Percentiles rank a stretch among this genome's conserved stretches.
Conservation (phyloP, 179 eudicot species). For the Amaranthus tricolor region DNA sequence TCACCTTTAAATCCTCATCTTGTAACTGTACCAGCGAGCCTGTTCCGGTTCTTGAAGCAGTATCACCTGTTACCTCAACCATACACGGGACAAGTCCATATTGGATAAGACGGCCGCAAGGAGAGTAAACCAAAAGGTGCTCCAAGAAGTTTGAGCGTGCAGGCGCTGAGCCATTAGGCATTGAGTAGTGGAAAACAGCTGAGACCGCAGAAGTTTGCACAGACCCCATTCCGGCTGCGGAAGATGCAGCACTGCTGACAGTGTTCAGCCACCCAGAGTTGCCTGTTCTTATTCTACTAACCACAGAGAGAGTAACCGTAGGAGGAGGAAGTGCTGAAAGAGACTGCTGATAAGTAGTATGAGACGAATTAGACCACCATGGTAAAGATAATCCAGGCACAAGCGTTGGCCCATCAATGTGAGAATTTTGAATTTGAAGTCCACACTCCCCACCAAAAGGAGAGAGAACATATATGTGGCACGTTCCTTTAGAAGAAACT, state of each 20-base stretch:
- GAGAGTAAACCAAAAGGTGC: constrained; percentile 83
- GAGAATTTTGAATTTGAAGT: constrained; percentile 56
- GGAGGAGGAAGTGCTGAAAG: constrained; percentile 65
- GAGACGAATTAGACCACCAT: constrained; percentile 86
- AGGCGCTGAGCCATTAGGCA: constrained; percentile 34
- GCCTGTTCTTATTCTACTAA: constrained; percentile 78
- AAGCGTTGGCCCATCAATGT: constrained; percentile 56
- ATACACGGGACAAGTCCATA: constrained; percentile 73
- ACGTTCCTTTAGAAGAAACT: constrained; percentile 87
- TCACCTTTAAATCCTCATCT: constrained; percentile 81
- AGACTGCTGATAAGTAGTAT: constrained; percentile 45
- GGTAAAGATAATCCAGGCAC: constrained; percentile 58
- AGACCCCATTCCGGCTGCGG: constrained; percentile 78
- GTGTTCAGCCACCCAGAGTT: constrained; percentile 93
- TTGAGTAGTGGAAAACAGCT: constrained; percentile 74
- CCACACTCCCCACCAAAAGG: constrained; percentile 91
- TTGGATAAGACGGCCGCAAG: constrained; percentile 82
- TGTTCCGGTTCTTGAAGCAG: constrained; percentile 44
- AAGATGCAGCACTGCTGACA: constrained; percentile 92
- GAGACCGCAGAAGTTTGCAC: constrained; percentile 69
- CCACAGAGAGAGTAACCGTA: constrained; percentile 72
- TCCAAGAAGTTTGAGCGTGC: constrained; percentile 55
- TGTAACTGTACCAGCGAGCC: constrained; percentile 50
- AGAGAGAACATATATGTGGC: constrained; percentile 85
- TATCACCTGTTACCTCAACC: constrained; percentile 60